phyloP scores from a whole-genome alignment of 2,329 filamentous ascomycete species.

The Alternaria rosae region DNA sequence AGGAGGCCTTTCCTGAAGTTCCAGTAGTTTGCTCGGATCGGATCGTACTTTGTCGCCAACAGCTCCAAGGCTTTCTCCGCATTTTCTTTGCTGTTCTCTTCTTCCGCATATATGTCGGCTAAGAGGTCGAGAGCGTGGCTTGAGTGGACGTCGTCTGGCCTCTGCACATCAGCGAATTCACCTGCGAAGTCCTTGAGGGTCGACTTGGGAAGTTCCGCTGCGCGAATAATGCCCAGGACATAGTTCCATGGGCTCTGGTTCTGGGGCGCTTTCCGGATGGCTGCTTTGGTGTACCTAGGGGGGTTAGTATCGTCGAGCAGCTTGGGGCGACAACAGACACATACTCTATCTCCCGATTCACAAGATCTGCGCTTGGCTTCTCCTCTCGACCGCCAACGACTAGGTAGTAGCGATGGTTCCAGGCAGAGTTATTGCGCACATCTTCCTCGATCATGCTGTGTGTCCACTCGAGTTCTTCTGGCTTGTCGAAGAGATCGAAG shows the following conservation, averaged over 20 bases:
- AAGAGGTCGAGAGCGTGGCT: slow-evolving; percentile 73
- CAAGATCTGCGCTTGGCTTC: slow-evolving; percentile 58
- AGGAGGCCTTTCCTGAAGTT: slow-evolving; percentile 68
- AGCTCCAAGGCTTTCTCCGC: slow-evolving; percentile 75
- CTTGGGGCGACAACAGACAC: slow-evolving; percentile 16
- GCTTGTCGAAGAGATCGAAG: slow-evolving; percentile 62
- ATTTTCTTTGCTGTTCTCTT: slow-evolving; percentile 63
- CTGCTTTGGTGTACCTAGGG: slow-evolving; percentile 65
- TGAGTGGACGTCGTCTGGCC: slow-evolving; percentile 62
- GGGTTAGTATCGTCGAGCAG: slow-evolving; percentile 27
- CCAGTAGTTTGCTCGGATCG: slow-evolving; percentile 92
- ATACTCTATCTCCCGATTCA: slow-evolving; percentile 78
- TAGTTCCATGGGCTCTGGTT: slow-evolving; percentile 97
- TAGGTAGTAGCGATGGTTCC: slow-evolving; percentile 97
- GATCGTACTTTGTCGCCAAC: slow-evolving; percentile 86
- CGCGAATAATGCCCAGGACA: slow-evolving; percentile 75
- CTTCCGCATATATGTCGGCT: slow-evolving; percentile 69
- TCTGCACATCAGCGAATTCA: slow-evolving; percentile 61
- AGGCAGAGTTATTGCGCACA: slow-evolving; percentile 94
- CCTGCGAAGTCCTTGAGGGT: slow-evolving; percentile 63
- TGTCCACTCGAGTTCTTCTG: slow-evolving; percentile 72
- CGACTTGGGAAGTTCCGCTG: slow-evolving; percentile 62
- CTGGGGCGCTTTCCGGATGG: slow-evolving; percentile 82
- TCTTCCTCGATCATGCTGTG: slow-evolving; percentile 78
- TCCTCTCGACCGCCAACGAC: slow-evolving; percentile 70